Percentiles rank a stretch among this genome's conserved stretches.
Evolutionary conservation across 2,329 filamentous ascomycete species (phyloP).

Genomic region (Epichloe glyceriae): DNA sequence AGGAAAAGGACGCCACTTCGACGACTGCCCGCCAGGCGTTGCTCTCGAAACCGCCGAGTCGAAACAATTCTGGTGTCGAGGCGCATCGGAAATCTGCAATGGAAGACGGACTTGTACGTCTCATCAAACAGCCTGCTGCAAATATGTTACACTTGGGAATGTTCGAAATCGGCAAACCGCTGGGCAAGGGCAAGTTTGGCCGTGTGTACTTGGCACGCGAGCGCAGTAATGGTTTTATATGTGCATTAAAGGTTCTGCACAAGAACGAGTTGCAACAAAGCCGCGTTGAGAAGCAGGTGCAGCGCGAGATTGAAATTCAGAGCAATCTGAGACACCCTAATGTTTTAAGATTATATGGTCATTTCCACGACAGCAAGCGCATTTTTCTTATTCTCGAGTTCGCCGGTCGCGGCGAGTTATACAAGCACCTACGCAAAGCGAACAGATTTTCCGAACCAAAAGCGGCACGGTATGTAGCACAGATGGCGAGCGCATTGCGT

Average conservation of each 20-base stretch:
- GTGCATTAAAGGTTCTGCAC: slow-evolving; percentile 59
- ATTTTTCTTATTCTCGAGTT: slow-evolving; percentile 63
- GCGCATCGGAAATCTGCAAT: too few species aligned
- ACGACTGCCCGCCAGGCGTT: too few species aligned
- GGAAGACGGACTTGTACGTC: not conserved
- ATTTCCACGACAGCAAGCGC: slow-evolving; percentile 60
- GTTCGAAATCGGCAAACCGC: slow-evolving; percentile 63
- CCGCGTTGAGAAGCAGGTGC: slow-evolving; percentile 56
- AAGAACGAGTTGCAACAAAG: slow-evolving; percentile 57
- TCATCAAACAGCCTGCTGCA: slow-evolving; percentile 2
- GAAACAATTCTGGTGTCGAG: too few species aligned
- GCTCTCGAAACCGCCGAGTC: too few species aligned
- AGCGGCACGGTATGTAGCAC: slow-evolving; percentile 58
- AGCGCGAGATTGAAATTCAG: slow-evolving; percentile 62
- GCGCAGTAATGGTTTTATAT: slow-evolving; percentile 52
- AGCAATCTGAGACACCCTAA: slow-evolving; percentile 62
- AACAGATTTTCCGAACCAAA: slow-evolving; percentile 55
- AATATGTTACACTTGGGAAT: slow-evolving; percentile 32
- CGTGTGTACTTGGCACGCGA: slow-evolving; percentile 61
- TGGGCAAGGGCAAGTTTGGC: slow-evolving; percentile 64
- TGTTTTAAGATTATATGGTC: slow-evolving; percentile 48
- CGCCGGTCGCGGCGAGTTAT: slow-evolving; percentile 51
- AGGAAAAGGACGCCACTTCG: too few species aligned
- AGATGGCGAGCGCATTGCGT: slow-evolving; percentile 41
- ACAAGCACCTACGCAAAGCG: slow-evolving; percentile 56